These are phyloP conservation scores for Diaporthe aspalathi DNA, from an alignment of 2,329 filamentous ascomycete genomes.

Conservation along the genomic window DNA sequence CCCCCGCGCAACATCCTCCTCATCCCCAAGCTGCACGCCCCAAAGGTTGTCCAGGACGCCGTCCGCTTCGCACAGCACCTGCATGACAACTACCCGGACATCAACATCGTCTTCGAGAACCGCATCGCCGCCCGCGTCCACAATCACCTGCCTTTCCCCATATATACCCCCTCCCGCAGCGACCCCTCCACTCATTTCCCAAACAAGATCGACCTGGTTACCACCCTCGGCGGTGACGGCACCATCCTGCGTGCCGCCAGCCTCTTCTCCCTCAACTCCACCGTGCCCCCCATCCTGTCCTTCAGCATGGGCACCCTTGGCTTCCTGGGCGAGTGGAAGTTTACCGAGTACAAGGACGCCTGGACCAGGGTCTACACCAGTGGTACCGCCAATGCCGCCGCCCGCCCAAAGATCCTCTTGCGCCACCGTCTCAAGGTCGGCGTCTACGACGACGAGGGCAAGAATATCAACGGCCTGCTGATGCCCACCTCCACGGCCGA, in stretches of 20 bases:
- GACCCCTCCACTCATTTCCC: conserved; percentile 67
- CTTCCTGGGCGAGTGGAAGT: conserved; percentile 97
- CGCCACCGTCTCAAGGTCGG: conserved; percentile 89
- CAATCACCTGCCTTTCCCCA: conserved; percentile 75
- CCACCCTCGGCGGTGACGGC: conserved; percentile 92
- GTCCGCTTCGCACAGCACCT: conserved; percentile 76
- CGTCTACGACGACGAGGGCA: conserved; percentile 78
- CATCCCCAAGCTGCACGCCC: conserved; percentile 68
- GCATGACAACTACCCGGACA: conserved; percentile 79
- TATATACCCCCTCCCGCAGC: conserved; percentile 69
- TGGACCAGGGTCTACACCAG: conserved; percentile 94
- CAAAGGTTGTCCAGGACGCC: conserved; percentile 63
- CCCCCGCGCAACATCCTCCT: conserved; percentile 68
- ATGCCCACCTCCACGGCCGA: conserved; percentile 60
- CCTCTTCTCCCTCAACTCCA: conserved; percentile 82
- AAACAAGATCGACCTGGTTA: conserved; percentile 86
- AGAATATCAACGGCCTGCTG: conserved; percentile 66
- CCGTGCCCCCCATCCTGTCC: conserved; percentile 89
- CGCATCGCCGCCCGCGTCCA: conserved; percentile 79
- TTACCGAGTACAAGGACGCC: conserved; percentile 89
- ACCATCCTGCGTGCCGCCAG: conserved; percentile 89
- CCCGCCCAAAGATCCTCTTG: conserved; percentile 84
- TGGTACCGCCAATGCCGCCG: conserved; percentile 55
- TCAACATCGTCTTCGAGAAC: conserved; percentile 86
- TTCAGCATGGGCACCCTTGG: conserved; percentile 98